Conservation (phyloP, 83 land plant genomes). For the Larix sibirica region DNA sequence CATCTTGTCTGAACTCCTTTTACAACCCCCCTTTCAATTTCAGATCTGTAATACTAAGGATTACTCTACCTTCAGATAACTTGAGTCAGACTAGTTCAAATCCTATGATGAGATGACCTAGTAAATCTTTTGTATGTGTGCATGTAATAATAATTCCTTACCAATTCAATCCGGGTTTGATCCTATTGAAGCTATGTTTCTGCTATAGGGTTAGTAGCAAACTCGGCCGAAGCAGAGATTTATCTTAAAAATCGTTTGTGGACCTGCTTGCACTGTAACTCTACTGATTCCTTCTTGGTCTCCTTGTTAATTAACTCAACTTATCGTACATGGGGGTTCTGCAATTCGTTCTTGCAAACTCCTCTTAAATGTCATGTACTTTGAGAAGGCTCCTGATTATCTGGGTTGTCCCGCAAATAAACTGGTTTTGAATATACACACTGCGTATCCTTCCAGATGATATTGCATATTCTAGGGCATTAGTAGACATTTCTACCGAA, state of each 20-base stretch:
- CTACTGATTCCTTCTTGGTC: background rate
- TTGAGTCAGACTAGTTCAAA: background rate
- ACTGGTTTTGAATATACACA: background rate
- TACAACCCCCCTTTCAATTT: background rate
- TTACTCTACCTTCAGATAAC: background rate
- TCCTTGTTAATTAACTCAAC: background rate
- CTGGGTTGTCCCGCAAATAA: background rate
- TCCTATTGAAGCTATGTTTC: background rate
- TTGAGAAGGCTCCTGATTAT: background rate
- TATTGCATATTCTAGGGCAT: background rate
- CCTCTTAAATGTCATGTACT: background rate
- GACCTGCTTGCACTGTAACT: background rate
- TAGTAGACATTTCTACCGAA: background rate
- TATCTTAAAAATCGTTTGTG: background rate
- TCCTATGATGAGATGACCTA: background rate
- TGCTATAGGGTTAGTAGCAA: background rate
- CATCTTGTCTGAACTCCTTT: slow-evolving; percentile 11
- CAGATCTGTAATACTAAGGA: background rate
- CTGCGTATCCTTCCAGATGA: background rate
- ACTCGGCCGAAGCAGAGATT: background rate
- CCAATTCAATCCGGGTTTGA: background rate
- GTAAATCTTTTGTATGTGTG: background rate
- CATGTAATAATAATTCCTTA: background rate
- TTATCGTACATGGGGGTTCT: background rate
- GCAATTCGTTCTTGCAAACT: background rate